phyloP scores from a whole-genome alignment of 495 filamentous ascomycete genomes.

The Lineolata rhizophorae region DNA sequence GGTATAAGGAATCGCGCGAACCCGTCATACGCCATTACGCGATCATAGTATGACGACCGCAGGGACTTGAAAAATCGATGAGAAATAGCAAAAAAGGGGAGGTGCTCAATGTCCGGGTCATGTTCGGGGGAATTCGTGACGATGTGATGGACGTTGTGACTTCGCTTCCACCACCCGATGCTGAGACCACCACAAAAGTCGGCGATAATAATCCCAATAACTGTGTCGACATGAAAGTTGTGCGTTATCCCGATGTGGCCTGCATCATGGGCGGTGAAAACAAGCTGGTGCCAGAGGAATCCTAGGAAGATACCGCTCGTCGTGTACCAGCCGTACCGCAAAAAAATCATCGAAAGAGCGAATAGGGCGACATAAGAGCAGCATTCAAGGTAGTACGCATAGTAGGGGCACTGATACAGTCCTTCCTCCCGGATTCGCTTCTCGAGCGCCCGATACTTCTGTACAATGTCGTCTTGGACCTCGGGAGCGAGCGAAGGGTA shows the following conservation, averaged over 20 bases:
- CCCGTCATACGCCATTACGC: constrained; percentile 63
- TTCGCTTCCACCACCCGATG: constrained; percentile 91
- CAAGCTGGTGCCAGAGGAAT: constrained; percentile 82
- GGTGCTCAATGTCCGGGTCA: constrained; percentile 91
- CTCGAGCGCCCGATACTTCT: constrained; percentile 58
- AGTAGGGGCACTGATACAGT: constrained; percentile 74
- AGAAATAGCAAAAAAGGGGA: constrained; percentile 86
- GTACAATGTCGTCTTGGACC: constrained; percentile 59
- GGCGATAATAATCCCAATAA: constrained; percentile 78
- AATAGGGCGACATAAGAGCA: constrained; percentile 59
- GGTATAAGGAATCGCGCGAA: constrained; percentile 47
- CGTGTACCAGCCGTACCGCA: constrained; percentile 52
- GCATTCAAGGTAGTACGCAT: constrained; percentile 52
- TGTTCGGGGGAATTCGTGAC: constrained; percentile 94
- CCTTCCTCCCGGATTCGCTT: constrained; percentile 48
- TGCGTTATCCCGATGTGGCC: constrained; percentile 97
- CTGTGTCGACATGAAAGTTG: constrained; percentile 54
- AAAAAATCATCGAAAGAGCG: constrained; percentile 34
- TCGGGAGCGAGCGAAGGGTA: constrained; percentile 60
- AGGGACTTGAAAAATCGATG: constrained; percentile 63
- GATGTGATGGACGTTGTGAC: constrained; percentile 95
- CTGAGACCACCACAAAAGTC: constrained; percentile 83
- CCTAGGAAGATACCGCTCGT: constrained; percentile 59
- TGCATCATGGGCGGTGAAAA: constrained; percentile 90
- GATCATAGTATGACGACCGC: constrained; percentile 75